Base-by-base conservation (phyloP, 2,329 filamentous ascomycete genomes). In the Exophiala viscosa region DNA sequence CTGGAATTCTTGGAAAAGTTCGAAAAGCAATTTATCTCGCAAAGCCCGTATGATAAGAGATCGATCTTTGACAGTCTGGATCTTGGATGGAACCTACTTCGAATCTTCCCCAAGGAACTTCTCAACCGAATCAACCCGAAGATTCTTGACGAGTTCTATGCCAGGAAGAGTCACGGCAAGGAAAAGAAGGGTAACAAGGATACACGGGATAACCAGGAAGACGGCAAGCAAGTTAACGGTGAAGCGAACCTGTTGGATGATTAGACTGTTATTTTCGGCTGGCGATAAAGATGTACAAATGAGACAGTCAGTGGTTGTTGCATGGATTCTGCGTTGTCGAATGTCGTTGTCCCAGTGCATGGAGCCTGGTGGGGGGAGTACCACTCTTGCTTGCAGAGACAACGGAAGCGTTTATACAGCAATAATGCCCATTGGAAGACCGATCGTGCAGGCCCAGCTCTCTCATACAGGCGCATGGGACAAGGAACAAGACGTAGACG, bases 1-100 rank as follows among this genome's bases (percentile, higher is more conserved):
- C 83, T 99, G 34, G 93, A 99, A 73, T 99, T 99, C 79, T 77
- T 99, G 65, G 92, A 97, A 69, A 97, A 97, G 76, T 99, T 99
- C 69, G 93, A 99, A 77, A 86, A 88, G 60, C 89, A 87, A 53
- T 99, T 97, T 74, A 95, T 99, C 71, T 79, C 81, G 59, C 93
- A 99, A 74, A 89, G 88, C 48, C 78, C 90, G 14, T 99, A 99
- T 75, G 93, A 99, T 75, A 86, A 87, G 61, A 87, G 93, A 65
- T 86, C 80, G 59, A 96, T 99, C 68, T 91, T 83, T 73, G 93
- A 99, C 73, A 95, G 90, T 41, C 82, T 99, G 58, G 95, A 99
- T 66, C 83, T 95, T 65, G 95, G 93, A 38, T 99, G 93, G 93
- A 92, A 90, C 68, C 76, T 99, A 71, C 84, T 99, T 62, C 85